Base-by-base conservation (phyloP, 306 rosid genomes). In the Clitoria ternatea region DNA sequence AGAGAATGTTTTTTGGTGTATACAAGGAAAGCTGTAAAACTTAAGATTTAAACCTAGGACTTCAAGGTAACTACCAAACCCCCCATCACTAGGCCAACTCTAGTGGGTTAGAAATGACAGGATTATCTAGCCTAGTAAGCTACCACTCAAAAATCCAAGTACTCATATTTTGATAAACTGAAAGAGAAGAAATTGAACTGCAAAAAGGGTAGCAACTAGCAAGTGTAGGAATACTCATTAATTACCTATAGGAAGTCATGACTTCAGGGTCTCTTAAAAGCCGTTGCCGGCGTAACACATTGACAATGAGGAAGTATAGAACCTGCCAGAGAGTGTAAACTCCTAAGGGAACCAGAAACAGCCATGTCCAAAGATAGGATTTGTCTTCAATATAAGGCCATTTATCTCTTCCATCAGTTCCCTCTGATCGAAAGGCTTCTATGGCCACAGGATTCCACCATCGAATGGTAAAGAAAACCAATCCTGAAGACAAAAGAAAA, bases 221-320 rank as follows among this genome's bases (percentile, higher is more conserved):
- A 26, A 27, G 10, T 9, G 40, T 19, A 33, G 15, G 40, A 11
- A 23, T 14, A 45, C 17, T 52, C 36, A 17, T 33, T 54, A 15
- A 55, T 35, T 30, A 90, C 97, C 96, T 89, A 83, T 89, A 91
- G 49, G 97, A 91, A 72, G 97, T 91, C 96, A 91, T 91, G 74
- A 91, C 97, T 83, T 91, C 97, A n/a, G 97, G 97, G 75, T 91
- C 97, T 75, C 81, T 87, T 72, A 89, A 64, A 29, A 91, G 62
- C 79, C 97, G 83, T 64, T 89, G 97, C 7, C 90, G 80, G 67
- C 96, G 96, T 49, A 91, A 64, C 61, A 91, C 97, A 7, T 85
- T 30, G 82, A 91, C 97, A 36, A 91, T 85, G 78, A 91, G 88
- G 66, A 87, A 89, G 83, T 91, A 91, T 6, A 91, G 83, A 74